phyloP scores from a whole-genome alignment of 2,329 filamentous ascomycete species.

The Chrysoporthe austroafricana region DNA sequence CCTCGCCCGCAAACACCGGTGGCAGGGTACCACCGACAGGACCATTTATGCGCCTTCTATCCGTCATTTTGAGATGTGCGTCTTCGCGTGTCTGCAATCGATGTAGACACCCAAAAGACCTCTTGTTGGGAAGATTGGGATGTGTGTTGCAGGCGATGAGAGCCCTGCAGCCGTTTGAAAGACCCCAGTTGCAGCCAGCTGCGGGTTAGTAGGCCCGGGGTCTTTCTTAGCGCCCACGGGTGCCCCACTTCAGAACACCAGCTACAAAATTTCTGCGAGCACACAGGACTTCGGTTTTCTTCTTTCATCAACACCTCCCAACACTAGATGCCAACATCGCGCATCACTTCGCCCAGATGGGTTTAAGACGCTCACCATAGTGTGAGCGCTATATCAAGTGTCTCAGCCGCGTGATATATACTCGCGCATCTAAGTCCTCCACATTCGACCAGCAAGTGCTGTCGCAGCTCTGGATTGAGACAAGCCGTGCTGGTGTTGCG shows the following conservation, averaged over 20 bases:
- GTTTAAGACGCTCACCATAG: background rate
- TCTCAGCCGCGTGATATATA: background rate
- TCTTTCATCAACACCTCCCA: constrained; percentile 16
- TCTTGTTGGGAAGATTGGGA: background rate
- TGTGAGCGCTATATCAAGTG: background rate
- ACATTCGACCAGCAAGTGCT: constrained; percentile 14
- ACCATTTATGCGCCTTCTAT: constrained; percentile 88
- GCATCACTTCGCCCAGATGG: background rate
- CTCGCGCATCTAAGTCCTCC: background rate
- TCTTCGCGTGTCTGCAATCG: background rate
- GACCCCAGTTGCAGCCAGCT: background rate
- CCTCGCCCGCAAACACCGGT: constrained; percentile 59
- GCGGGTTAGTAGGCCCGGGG: background rate
- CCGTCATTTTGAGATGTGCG: constrained; percentile 60
- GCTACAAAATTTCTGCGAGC: constrained; percentile 30
- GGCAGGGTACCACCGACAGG: constrained; percentile 77
- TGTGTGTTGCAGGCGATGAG: background rate
- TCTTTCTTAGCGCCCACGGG: background rate
- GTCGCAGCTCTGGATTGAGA: constrained; percentile 22
- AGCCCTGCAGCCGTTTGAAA: background rate
- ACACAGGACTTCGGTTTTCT: constrained; percentile 24
- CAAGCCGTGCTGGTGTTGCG: background rate
- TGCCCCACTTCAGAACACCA: constrained; percentile 19
- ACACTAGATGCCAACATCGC: background rate
- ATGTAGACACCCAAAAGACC: background rate